phyloP scores from a whole-genome alignment of 768 basidiomycete genomes.

The Tephrocybe sp. region DNA sequence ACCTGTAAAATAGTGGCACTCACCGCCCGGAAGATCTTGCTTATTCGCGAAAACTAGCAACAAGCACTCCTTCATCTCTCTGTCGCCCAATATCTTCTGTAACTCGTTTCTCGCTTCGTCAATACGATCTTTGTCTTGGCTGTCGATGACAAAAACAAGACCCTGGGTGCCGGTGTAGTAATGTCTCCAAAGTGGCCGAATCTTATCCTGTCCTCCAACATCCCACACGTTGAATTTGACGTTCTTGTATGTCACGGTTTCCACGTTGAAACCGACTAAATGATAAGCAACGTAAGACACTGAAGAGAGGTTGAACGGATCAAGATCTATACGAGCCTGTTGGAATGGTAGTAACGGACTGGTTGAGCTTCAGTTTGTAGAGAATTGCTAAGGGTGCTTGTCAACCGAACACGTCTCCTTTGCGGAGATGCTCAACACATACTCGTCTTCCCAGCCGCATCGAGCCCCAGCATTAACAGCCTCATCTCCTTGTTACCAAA shows the following conservation, averaged over 20 bases:
- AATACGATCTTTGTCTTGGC: constrained; percentile 91
- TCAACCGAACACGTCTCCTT: constrained; percentile 6
- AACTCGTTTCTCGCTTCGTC: constrained; percentile 97
- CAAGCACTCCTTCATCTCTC: constrained; percentile 98
- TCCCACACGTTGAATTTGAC: constrained; percentile 96
- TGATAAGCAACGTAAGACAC: constrained; percentile 4
- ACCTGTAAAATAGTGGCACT: constrained; percentile 26
- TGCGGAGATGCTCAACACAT: constrained; percentile 28
- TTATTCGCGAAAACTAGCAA: constrained; percentile 99
- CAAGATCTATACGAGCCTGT: constrained; percentile 58
- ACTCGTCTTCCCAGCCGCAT: constrained; percentile 99
- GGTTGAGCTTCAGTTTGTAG: constrained; percentile 98
- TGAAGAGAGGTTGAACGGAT: neutral
- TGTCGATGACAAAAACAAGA: constrained; percentile 97
- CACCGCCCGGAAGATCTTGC: constrained; percentile 96
- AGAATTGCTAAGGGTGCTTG: constrained; percentile 73
- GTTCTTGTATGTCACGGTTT: constrained; percentile 99
- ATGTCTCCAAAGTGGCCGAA: constrained; percentile 96
- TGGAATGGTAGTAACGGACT: constrained; percentile 97
- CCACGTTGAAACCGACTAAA: constrained; percentile 96
- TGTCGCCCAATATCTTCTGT: constrained; percentile 92
- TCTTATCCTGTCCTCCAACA: constrained; percentile 99
- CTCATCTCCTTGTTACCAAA: constrained; percentile 99
- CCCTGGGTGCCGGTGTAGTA: constrained; percentile 99
- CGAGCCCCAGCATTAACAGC: constrained; percentile 93